phyloP scores from a whole-genome alignment of 1,139 yeast species.

The Taiozyma sp. region DNA sequence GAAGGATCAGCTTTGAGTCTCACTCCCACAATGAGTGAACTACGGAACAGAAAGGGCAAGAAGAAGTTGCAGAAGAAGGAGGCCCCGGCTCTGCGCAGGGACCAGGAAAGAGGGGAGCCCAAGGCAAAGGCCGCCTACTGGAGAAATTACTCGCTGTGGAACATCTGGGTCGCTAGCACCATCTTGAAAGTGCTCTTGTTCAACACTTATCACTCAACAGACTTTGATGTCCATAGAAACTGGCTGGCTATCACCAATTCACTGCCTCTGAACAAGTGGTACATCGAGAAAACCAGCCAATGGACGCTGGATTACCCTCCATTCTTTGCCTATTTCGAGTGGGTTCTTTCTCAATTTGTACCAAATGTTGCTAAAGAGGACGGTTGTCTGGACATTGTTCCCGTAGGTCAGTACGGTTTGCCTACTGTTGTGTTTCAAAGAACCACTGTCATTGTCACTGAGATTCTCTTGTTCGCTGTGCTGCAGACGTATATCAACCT shows the following conservation, averaged over 20 bases:
- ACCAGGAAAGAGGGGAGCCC: neutral
- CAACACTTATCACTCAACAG: slow-evolving; percentile 69
- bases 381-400: slow-evolving; percentile 72
- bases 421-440: slow-evolving; percentile 83
- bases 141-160: slow-evolving; percentile 47
- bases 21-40: neutral
- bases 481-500: slow-evolving; percentile 67
- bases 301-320: slow-evolving; percentile 99
- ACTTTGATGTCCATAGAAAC: slow-evolving; percentile 94
- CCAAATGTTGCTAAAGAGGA: slow-evolving; percentile 60
- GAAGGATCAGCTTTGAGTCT: neutral
- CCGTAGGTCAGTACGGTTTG: slow-evolving; percentile 61
- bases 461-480: slow-evolving; percentile 61
- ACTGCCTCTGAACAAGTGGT: slow-evolving; percentile 81
- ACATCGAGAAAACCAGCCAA: slow-evolving; percentile 72
- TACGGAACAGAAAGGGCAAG: neutral
- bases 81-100: neutral
- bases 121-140: slow-evolving; percentile 1
- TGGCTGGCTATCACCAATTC: slow-evolving; percentile 89
- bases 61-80: neutral
- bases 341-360: slow-evolving; percentile 65
- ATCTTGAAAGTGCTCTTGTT: slow-evolving; percentile 47
- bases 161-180: slow-evolving; percentile 58
- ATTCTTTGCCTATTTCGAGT: slow-evolving; percentile 92
- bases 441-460: slow-evolving; percentile 71